Conservation (phyloP, 345 rosid genomes). For the Citrus unshiu region DNA sequence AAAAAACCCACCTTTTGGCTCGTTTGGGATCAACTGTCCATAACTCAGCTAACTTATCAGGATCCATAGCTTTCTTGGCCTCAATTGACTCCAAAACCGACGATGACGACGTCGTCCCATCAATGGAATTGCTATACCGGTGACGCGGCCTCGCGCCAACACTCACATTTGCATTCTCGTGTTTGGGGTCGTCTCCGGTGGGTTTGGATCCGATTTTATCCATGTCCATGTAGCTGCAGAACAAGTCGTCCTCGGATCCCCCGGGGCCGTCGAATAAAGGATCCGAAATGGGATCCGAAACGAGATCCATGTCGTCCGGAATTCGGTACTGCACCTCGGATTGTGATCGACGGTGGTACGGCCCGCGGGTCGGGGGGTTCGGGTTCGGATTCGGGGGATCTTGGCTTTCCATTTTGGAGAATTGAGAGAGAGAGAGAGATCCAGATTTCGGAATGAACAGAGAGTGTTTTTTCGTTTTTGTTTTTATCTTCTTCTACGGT, state of each 20-base stretch:
- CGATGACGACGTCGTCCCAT: conserved; percentile 38
- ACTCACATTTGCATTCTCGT: conserved; percentile 23
- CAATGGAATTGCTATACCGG: conserved; percentile 78
- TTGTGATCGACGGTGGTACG: conserved; percentile 75
- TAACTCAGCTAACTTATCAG: conserved; percentile 82
- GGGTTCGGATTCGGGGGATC: conserved; percentile 30
- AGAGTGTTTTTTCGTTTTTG: not conserved
- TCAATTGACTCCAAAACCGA: conserved; percentile 62
- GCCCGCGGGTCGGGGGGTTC: conserved; percentile 30
- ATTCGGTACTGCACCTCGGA: conserved; percentile 79
- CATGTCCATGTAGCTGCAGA: conserved; percentile 76
- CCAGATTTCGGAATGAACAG: conserved; percentile 1
- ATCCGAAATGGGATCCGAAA: conserved; percentile 63
- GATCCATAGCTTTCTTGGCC: conserved; percentile 96
- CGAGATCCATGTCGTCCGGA: conserved; percentile 68
- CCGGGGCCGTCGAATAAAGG: conserved; percentile 61
- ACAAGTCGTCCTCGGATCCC: conserved; percentile 74
- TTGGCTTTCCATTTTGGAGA: conserved; percentile 37
- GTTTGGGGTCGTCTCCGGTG: conserved; percentile 33
- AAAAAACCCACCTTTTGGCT: conserved; percentile 71
- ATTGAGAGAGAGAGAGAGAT: conserved; percentile 8
- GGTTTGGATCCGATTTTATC: conserved; percentile 68
- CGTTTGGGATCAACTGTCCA: conserved; percentile 81
- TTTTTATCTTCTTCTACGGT: not conserved
- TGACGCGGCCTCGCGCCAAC: conserved; percentile 47